A percentile compares a stretch with the other conserved stretches of the same genome.
Conservation (phyloP, 108 stramenopile genomes). For the Hondaea fermentalgiana region DNA sequence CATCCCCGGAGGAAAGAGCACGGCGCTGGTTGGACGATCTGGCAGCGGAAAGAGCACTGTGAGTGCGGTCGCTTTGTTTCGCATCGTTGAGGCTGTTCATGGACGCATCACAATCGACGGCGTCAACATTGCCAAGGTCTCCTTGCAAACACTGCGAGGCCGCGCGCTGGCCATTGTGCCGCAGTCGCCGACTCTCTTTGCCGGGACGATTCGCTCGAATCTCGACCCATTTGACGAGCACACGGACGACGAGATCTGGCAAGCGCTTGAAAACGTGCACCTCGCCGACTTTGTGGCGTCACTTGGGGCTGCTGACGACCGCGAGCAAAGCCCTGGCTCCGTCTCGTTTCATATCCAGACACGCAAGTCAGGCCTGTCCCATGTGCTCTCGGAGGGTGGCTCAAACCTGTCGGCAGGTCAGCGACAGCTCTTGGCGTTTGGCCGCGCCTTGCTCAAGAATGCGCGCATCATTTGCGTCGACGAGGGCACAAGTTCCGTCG, state of each 20-base stretch:
- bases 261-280: constrained; percentile 14
- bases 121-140: neutral
- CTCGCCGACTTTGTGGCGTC: neutral
- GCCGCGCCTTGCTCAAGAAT: constrained; percentile 75
- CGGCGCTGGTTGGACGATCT: neutral
- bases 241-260: constrained; percentile 20
- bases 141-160: neutral
- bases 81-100: neutral
- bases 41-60: constrained; percentile 18
- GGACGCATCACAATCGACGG: constrained; percentile 22
- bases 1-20: neutral
- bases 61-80: neutral
- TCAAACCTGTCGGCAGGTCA: constrained; percentile 81
- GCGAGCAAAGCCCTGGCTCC: neutral
- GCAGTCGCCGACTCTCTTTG: constrained; percentile 21
- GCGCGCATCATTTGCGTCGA: constrained; percentile 84
- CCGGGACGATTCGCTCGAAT: constrained; percentile 26
- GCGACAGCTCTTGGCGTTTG: constrained; percentile 87
- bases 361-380: constrained; percentile 39
- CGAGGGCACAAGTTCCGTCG: constrained; percentile 81
- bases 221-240: constrained; percentile 31
- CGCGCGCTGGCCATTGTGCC: constrained; percentile 11
- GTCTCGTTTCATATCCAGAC: neutral
- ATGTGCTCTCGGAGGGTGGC: constrained; percentile 75
- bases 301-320: neutral